A percentile compares a stretch with the other conserved stretches of the same genome.
These are phyloP conservation scores for Colletotrichum sp. DNA, from an alignment of 2,329 filamentous ascomycete species.

Conservation along the genomic window DNA sequence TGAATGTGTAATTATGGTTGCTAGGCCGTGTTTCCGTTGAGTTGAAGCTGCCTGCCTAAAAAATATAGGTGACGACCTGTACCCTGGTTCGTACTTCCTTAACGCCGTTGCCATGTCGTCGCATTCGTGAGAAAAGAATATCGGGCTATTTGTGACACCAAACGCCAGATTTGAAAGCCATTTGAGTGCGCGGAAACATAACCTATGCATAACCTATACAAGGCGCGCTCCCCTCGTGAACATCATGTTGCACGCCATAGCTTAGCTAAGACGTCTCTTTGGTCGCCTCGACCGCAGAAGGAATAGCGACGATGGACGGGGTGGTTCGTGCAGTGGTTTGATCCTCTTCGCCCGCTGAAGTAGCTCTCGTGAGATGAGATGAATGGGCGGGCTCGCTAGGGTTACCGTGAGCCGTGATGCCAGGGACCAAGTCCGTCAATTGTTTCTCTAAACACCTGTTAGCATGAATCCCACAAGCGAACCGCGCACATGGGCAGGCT, in stretches of 20 bases:
- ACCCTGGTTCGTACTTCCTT: neutral
- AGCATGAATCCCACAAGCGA: neutral
- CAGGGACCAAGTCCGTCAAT: slow-evolving; percentile 47
- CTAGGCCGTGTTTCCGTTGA: neutral
- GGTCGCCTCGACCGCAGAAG: neutral
- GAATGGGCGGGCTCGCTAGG: slow-evolving; percentile 54
- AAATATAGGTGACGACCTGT: neutral
- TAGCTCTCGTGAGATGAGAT: slow-evolving; percentile 54
- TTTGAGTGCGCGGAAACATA: neutral
- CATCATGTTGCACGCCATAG: neutral
- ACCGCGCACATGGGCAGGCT: slow-evolving; percentile 22
- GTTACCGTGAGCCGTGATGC: slow-evolving; percentile 28
- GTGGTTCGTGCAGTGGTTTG: neutral
- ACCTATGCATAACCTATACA: neutral
- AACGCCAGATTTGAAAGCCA: neutral
- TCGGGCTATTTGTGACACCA: neutral
- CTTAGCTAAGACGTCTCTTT: neutral
- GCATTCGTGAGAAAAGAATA: neutral
- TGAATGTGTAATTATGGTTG: neutral
- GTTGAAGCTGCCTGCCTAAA: neutral
- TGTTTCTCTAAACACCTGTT: slow-evolving; percentile 52
- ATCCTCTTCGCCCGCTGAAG: slow-evolving; percentile 47
- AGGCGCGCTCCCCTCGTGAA: neutral
- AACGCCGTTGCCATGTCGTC: neutral
- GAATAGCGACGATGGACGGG: neutral